Conservation (phyloP, 495 filamentous ascomycete species). For the Trichoderma gamsii region DNA sequence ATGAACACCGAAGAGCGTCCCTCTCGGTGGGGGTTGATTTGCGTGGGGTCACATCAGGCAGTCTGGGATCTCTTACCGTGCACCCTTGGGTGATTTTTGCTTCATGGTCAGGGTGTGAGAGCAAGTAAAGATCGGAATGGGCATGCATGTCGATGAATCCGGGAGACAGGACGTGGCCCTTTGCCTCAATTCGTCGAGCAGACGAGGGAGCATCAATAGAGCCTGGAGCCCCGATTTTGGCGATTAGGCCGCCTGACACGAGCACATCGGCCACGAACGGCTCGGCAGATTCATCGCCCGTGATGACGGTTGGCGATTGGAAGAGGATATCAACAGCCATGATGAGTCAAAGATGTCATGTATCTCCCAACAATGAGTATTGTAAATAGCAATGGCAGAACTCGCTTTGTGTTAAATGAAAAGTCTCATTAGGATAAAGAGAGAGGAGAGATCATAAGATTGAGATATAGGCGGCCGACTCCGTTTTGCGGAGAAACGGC, state of each 20-base stretch:
- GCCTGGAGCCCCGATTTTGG: constrained; percentile 11
- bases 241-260: constrained; percentile 9
- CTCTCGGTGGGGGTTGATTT: neutral
- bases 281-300: constrained; percentile 14
- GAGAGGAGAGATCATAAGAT: neutral
- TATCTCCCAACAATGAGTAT: neutral
- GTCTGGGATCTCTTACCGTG: neutral
- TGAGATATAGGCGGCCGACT: neutral
- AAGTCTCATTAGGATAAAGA: neutral
- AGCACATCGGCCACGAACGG: constrained; percentile 15
- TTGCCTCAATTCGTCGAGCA: neutral
- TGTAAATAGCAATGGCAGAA: neutral
- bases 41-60: neutral
- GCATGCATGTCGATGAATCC: constrained; percentile 17
- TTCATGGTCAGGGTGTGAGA: constrained; percentile 14
- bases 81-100: constrained; percentile 16
- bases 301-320: constrained; percentile 13
- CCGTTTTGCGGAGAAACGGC: constrained; percentile 7
- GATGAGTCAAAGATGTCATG: neutral
- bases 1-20: neutral
- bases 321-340: constrained; percentile 13
- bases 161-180: constrained; percentile 13
- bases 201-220: constrained; percentile 6
- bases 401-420: neutral
- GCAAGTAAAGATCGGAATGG: constrained; percentile 14